Percentiles rank a stretch among this genome's conserved stretches.
phyloP scores from a whole-genome alignment of 169 alveolate genomes.

The Plasmodium coatneyi region DNA sequence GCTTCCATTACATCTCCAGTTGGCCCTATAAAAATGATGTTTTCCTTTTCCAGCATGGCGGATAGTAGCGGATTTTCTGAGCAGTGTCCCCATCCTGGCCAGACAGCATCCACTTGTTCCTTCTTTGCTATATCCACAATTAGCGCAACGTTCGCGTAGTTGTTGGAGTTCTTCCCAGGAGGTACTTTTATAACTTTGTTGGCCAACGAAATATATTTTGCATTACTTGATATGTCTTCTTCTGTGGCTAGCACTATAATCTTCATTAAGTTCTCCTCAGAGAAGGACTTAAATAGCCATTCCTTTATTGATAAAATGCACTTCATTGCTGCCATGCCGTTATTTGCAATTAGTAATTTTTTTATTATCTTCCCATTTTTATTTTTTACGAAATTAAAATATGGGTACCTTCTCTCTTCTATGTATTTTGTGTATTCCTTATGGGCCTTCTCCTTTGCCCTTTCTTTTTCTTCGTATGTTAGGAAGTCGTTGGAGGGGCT shows the following conservation, averaged over 20 bases:
- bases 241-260: conserved; percentile 81
- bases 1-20: conserved; percentile 90
- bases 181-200: conserved; percentile 80
- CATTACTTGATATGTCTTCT: conserved; percentile 78
- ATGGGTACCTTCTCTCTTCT: conserved; percentile 58
- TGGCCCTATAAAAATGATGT: conserved; percentile 93
- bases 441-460: conserved; percentile 36
- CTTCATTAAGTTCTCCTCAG: conserved; percentile 80
- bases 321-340: conserved; percentile 82
- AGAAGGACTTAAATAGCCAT: conserved; percentile 80
- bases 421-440: conserved; percentile 33
- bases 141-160: conserved; percentile 79
- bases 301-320: conserved; percentile 80
- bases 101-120: conserved; percentile 92
- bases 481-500: background rate
- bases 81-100: conserved; percentile 98
- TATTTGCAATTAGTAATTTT: conserved; percentile 79
- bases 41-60: conserved; percentile 81
- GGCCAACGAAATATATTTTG: conserved; percentile 79
- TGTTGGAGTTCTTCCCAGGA: conserved; percentile 76
- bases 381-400: conserved; percentile 42
- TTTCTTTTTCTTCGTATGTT: conserved; percentile 61
- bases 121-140: conserved; percentile 82
- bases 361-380: conserved; percentile 70
- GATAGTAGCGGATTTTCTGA: conserved; percentile 93